Conservation (phyloP, 1,284 basidiomycete species). For the Ceratobasidium sp. region DNA sequence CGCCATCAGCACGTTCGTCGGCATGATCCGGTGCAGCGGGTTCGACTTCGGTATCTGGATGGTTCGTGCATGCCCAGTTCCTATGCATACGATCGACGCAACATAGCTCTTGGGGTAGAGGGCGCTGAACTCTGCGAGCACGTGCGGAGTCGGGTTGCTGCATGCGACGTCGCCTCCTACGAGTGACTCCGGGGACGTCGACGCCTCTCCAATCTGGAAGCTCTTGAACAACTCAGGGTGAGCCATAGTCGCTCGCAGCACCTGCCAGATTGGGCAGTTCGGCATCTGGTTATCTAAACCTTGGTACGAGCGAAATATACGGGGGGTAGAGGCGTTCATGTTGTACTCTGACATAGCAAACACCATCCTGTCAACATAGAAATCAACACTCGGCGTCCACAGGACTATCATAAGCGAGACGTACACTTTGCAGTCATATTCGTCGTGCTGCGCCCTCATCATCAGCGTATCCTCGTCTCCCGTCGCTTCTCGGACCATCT, state of each 20-base stretch:
- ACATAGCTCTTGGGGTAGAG: slow-evolving; percentile 8
- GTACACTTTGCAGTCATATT: not conserved
- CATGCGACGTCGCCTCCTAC: not conserved
- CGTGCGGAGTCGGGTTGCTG: slow-evolving; percentile 18
- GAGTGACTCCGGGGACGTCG: not conserved
- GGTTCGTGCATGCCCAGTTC: not conserved
- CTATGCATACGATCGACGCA: slow-evolving; percentile 12
- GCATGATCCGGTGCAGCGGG: not conserved
- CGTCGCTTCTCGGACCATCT: not conserved
- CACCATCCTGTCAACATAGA: not conserved
- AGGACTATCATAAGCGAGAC: not conserved
- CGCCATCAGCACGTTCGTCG: not conserved
- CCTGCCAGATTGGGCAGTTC: slow-evolving; percentile 27
- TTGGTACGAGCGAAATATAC: slow-evolving; percentile 1
- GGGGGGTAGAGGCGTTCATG: not conserved
- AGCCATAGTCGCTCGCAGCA: slow-evolving; percentile 16
- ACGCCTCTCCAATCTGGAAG: not conserved
- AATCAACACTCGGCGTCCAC: not conserved
- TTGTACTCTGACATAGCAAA: slow-evolving; percentile 10
- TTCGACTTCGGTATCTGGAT: slow-evolving; percentile 4
- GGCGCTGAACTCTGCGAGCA: slow-evolving; percentile 1
- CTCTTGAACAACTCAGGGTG: slow-evolving; percentile 12
- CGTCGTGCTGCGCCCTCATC: not conserved
- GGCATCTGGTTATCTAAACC: not conserved
- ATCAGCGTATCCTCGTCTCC: not conserved